phyloP scores from a whole-genome alignment of 2,329 filamentous ascomycete species.

The Delphinella strobiligena region DNA sequence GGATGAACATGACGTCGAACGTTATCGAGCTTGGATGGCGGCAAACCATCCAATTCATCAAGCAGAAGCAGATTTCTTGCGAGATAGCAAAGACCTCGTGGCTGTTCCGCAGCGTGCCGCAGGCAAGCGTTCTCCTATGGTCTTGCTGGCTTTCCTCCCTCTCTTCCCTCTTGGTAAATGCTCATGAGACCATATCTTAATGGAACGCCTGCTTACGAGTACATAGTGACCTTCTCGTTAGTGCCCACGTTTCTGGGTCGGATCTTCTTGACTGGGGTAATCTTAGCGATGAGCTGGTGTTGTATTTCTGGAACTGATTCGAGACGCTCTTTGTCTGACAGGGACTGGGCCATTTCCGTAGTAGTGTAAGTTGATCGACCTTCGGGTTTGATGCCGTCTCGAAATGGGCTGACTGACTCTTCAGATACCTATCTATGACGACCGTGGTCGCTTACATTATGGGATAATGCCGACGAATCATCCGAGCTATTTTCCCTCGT shows the following conservation, averaged over 20 bases:
- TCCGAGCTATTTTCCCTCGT: not conserved
- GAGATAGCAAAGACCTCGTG: constrained; percentile 43
- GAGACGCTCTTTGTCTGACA: constrained; percentile 21
- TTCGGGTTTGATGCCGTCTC: not conserved
- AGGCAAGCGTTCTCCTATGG: constrained; percentile 2
- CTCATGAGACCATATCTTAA: not conserved
- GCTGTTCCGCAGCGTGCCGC: constrained; percentile 16
- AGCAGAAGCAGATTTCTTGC: constrained; percentile 49
- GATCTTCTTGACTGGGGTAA: constrained; percentile 26
- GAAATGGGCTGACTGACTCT: constrained; percentile 7
- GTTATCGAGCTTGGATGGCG: constrained; percentile 45
- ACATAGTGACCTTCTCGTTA: constrained; percentile 29
- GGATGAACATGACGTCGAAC: constrained; percentile 37
- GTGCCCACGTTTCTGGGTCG: constrained; percentile 29
- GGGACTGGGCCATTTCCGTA: constrained; percentile 28
- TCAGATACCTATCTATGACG: constrained; percentile 29
- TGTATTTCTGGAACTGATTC: constrained; percentile 23
- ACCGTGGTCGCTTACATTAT: constrained; percentile 25
- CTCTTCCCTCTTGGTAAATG: constrained; percentile 20
- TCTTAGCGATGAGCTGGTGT: constrained; percentile 23
- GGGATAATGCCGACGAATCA: constrained; percentile 8
- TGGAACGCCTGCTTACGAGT: not conserved
- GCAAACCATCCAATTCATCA: constrained; percentile 44
- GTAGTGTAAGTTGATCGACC: constrained; percentile 26
- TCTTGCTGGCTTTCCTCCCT: constrained; percentile 20